Base-by-base conservation (phyloP, 441 rosid genomes). In the Metrosideros polymorpha region DNA sequence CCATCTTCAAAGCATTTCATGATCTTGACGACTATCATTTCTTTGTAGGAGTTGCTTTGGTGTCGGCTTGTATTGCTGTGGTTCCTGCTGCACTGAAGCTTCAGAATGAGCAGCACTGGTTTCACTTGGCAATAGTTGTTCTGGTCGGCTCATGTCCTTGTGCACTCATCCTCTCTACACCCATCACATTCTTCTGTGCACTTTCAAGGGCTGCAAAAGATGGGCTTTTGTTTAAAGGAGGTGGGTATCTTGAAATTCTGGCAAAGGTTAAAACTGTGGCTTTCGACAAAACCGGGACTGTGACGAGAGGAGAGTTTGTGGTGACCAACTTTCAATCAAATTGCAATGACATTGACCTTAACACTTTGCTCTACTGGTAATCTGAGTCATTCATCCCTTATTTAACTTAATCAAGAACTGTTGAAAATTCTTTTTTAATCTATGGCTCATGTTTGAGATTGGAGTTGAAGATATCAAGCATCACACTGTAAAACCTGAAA, bases 111-210 rank as follows among this genome's bases (percentile, higher is more conserved):
- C 88, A 77, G 27, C 89, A 92, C 35, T 96, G 98, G 98, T 83
- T 95, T 84, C 94, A 93, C 89, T 90, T 96, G 86, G 98, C 99
- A 82, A 87, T 96, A 83, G 99, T 97, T 22, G 94, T 95, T 79
- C 87, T 97, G 86, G 97, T 97, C 27, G 95, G 99, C 87, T 96
- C 95, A 76, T 97, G 99, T 63, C 99, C 99, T 19, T 96, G 99
- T 90, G 97, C 96, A 5, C 95, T 97, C 13, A 88, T 97, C 86
- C 94, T 97, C 57, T 97, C 99, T 10, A 95, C 99, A 12, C 99
- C 99, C 7, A 95, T 95, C 47, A 98, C 93, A 42, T 95, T 94
- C 59, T 96, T 95, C 90, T 96, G 99, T 86, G 97, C 98, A 27
- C 97, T 97, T 57, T 92, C 97, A 9, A 93, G 90, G 51, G 98